Evolutionary conservation across 495 filamentous ascomycete species (phyloP), one percentile per base, ranked within the genome.

Genomic region (Letharia columbiana): DNA sequence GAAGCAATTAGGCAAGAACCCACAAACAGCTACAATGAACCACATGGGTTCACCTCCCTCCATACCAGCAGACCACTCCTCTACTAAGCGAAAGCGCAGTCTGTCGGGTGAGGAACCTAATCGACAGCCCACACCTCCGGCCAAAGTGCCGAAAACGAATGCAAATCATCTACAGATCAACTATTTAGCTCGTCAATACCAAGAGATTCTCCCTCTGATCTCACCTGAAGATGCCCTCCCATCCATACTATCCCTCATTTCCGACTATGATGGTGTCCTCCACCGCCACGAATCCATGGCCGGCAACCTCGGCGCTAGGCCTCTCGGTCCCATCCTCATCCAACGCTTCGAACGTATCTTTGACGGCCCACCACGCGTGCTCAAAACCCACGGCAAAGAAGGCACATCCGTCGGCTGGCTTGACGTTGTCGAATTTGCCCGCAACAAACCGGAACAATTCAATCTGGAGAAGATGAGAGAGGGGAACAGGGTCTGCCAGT

Each of bases 331-430:
- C 44, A 90, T 92, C 49, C 77, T 95, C 62, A 84, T 94, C 63
- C 90, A 91, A 76, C 87, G 89, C 44, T 91, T 95, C 74, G 90
- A 95, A 76, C 83, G 89, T 47, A 77, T 92, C 15, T 95, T 96
- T 69, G 91, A 94, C 66, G 90, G 89, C 0, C 84, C 87, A 31
- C 91, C 91, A 62, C 83, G 81, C 40, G 85, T 91, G 9, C 80
- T 88, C 47, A 87, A 84, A 56, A 79, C 82, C 45, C 82, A 87
- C 71, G 83, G 82, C 63, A 87, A 87, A 67, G 86, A 88, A 49
- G 78, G 83, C 31, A 76, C 83, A 5, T 82, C 78, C 17, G 80
- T 92, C 61, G 86, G 84, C 20, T 96, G 91, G 91, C 78, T 92
- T 47, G 91, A 95, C 69, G 86, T 96, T 52, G 88, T 93, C 61